These are phyloP conservation scores for Carpinus viminea DNA, from an alignment of 306 rosid genomes.

Conservation along the genomic window DNA sequence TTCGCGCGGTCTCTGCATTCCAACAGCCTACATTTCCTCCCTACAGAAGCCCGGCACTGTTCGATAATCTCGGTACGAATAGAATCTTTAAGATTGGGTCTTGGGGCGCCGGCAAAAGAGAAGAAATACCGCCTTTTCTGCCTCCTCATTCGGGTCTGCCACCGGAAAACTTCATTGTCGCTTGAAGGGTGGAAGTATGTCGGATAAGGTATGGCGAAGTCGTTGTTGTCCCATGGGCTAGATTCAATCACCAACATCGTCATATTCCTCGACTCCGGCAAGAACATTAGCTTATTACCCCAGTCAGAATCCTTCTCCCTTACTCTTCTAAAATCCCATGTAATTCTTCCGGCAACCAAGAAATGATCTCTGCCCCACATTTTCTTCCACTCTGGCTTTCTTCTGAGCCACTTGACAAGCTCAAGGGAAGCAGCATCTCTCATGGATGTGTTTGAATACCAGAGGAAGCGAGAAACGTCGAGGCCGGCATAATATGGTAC, in stretches of 20 bases:
- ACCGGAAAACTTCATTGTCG: constrained; percentile 36
- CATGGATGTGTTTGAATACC: constrained; percentile 31
- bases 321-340: constrained; percentile 55
- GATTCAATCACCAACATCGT: constrained; percentile 43
- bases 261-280: constrained; percentile 47
- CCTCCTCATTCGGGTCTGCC: constrained; percentile 45
- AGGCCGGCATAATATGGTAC: constrained; percentile 52
- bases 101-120: constrained; percentile 46
- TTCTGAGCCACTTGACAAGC: constrained; percentile 35
- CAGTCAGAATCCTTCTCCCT: constrained; percentile 36
- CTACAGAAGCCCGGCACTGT: constrained; percentile 34
- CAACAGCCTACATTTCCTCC: constrained; percentile 34
- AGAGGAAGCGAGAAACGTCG: constrained; percentile 45
- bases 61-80: constrained; percentile 43
- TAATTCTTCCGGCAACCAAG: constrained; percentile 50
- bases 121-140: constrained; percentile 35
- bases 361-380: constrained; percentile 59
- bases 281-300: constrained; percentile 46
- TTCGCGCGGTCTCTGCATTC: constrained; percentile 34
- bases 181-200: constrained; percentile 51
- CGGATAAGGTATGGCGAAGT: constrained; percentile 54
- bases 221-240: constrained; percentile 47
- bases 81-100: constrained; percentile 39
- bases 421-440: constrained; percentile 37
- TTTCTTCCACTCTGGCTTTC: constrained; percentile 40